Percentiles rank a stretch among this genome's conserved stretches.
These are phyloP conservation scores for Chaetomiaceae sp. DNA, from an alignment of 2,329 filamentous ascomycete species.

Conservation along the genomic window DNA sequence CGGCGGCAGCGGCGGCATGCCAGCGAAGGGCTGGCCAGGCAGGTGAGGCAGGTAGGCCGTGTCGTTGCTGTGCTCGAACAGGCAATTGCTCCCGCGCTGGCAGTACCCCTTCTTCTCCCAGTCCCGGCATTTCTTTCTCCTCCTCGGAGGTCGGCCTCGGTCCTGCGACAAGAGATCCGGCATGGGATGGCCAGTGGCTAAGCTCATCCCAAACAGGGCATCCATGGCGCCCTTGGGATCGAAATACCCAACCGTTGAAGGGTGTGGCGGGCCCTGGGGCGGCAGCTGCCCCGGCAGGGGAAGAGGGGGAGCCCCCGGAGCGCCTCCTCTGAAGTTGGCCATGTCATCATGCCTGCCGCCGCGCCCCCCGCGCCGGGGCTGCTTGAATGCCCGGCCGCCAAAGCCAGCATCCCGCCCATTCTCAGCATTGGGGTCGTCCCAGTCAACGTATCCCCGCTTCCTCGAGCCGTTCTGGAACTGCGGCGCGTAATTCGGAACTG, in stretches of 20 bases:
- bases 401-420: slow-evolving; percentile 29
- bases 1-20: slow-evolving; percentile 20
- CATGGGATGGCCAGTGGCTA: slow-evolving; percentile 14
- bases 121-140: slow-evolving; percentile 56
- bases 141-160: slow-evolving; percentile 26
- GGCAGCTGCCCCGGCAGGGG: slow-evolving; percentile 29
- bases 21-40: slow-evolving; percentile 1
- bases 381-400: slow-evolving; percentile 51
- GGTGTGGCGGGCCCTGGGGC: slow-evolving; percentile 16
- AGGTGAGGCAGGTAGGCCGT: slow-evolving; percentile 38
- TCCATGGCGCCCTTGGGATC: slow-evolving; percentile 13
- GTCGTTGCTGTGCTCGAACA: slow-evolving; percentile 62
- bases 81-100: slow-evolving; percentile 60
- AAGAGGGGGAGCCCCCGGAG: slow-evolving; percentile 32
- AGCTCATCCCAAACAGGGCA: slow-evolving; percentile 11
- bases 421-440: slow-evolving; percentile 37
- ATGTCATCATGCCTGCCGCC: slow-evolving; percentile 25
- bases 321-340: neutral
- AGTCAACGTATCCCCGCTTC: slow-evolving; percentile 55
- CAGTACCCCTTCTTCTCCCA: slow-evolving; percentile 72
- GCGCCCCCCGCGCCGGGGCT: slow-evolving; percentile 49
- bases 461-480: slow-evolving; percentile 28
- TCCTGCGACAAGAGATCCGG: slow-evolving; percentile 5
- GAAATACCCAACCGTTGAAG: slow-evolving; percentile 15
- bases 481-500: slow-evolving; percentile 4